Percentiles rank a stretch among this genome's conserved stretches.
Conservation (phyloP, 2,329 filamentous ascomycete species). For the Coniochaeta sp. region DNA sequence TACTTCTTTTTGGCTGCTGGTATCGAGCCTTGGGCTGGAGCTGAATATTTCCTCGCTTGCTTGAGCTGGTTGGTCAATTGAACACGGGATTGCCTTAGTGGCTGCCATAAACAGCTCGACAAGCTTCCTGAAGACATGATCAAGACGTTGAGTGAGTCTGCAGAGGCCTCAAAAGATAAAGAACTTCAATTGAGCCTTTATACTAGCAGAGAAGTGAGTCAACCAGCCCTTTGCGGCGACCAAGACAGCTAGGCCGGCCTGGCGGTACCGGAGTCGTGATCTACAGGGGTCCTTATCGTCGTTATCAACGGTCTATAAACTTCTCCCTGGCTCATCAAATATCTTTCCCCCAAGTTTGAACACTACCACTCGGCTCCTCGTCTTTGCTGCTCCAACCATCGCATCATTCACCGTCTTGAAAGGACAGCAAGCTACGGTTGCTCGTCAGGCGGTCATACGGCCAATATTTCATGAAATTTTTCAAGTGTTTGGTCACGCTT, state of each 20-base stretch:
- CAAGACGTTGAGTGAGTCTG: not conserved
- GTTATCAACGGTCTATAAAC: constrained; percentile 6
- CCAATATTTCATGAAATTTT: no score
- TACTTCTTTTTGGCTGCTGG: constrained; percentile 84
- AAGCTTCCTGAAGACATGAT: constrained; percentile 12
- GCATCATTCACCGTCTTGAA: not conserved
- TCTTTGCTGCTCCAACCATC: not conserved
- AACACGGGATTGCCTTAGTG: constrained; percentile 14
- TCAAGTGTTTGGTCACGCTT: no score
- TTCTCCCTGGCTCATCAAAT: constrained; percentile 4
- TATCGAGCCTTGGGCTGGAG: constrained; percentile 49
- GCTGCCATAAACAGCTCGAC: constrained; percentile 10
- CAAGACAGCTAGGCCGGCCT: not conserved
- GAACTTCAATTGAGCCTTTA: not conserved
- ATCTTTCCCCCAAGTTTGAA: not conserved
- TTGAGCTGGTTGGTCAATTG: constrained; percentile 12
- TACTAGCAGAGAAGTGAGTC: not conserved
- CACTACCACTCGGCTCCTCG: not conserved
- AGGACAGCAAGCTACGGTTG: not conserved
- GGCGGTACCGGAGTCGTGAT: not conserved
- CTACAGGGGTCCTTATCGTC: not conserved
- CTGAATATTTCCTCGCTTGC: constrained; percentile 40
- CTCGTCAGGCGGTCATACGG: not conserved
- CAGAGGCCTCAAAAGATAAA: not conserved
- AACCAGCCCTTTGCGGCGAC: not conserved